A percentile compares a stretch with the other conserved stretches of the same genome.
phyloP scores from a whole-genome alignment of 139 green algal species.

The Chlamydomonas urium region DNA sequence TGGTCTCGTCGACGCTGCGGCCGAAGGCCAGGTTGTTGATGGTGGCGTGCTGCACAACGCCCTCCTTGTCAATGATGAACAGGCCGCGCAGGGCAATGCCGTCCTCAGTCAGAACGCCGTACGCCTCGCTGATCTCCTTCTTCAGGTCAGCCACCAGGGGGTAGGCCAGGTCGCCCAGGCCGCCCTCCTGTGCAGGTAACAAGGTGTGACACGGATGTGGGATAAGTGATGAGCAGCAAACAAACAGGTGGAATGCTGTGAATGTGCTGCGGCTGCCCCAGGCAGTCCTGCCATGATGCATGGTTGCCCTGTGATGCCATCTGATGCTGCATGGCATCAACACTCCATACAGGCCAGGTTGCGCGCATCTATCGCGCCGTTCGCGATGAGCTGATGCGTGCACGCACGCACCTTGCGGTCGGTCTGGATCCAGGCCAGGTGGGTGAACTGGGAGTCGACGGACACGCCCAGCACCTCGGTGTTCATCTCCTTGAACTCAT shows the following conservation, averaged over 20 bases:
- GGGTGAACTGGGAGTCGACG: slow-evolving; percentile 94
- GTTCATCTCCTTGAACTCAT: slow-evolving; percentile 71
- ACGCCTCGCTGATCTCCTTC: slow-evolving; percentile 34
- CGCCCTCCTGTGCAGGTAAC: slow-evolving; percentile 52
- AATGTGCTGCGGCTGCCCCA: too few relatives aligned
- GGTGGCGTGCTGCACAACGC: slow-evolving; percentile 85
- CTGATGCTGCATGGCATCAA: too few relatives aligned
- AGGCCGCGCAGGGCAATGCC: slow-evolving; percentile 83
- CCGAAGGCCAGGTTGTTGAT: slow-evolving; percentile 95
- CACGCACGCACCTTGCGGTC: slow-evolving; percentile 63
- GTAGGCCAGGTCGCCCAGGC: slow-evolving; percentile 93
- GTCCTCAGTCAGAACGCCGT: slow-evolving; percentile 76
- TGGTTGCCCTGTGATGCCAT: too few relatives aligned
- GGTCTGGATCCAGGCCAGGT: slow-evolving; percentile 98
- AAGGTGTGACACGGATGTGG: too few relatives aligned
- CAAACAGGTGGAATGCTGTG: too few relatives aligned
- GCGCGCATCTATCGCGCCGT: too few relatives aligned
- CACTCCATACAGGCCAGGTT: too few relatives aligned
- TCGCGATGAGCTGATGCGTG: too few relatives aligned
- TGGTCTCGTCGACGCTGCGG: slow-evolving; percentile 93
- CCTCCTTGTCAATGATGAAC: slow-evolving; percentile 93
- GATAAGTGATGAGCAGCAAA: too few relatives aligned
- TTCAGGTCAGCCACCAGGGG: slow-evolving; percentile 97
- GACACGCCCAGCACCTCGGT: slow-evolving; percentile 67
- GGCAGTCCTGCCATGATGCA: too few relatives aligned